Conservation (phyloP, 768 basidiomycete genomes). For the Cystobasidium tubakii region DNA sequence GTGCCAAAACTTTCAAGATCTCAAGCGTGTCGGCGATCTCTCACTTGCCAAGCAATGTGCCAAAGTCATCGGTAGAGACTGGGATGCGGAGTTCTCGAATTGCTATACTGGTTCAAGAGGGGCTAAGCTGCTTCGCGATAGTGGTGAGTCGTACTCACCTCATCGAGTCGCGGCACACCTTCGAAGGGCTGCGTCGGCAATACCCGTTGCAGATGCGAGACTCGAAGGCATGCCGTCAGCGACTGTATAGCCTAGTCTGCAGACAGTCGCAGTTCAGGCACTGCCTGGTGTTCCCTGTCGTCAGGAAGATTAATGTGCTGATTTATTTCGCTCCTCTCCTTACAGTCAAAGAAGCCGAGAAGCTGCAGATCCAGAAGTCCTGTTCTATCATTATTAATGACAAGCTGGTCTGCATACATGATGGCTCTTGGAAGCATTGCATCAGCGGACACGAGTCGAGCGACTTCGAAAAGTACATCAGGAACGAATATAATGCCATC, state of each 20-base stretch:
- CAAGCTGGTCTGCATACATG: slow-evolving; percentile 27
- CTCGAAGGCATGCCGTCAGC: no score
- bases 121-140: background rate
- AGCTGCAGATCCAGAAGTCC: slow-evolving; percentile 3
- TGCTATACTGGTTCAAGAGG: slow-evolving; percentile 29
- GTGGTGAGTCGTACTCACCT: background rate
- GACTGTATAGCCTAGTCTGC: no score
- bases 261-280: no score
- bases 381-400: slow-evolving; percentile 24
- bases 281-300: no score
- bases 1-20: slow-evolving; percentile 31
- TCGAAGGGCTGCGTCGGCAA: no score
- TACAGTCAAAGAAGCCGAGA: slow-evolving; percentile 13
- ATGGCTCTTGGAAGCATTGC: slow-evolving; percentile 31
- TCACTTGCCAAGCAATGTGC: slow-evolving; percentile 25
- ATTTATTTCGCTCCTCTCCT: background rate
- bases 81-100: slow-evolving; percentile 25
- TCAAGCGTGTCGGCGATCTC: slow-evolving; percentile 20
- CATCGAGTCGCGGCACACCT: no score
- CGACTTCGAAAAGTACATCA: slow-evolving; percentile 25
- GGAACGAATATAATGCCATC: slow-evolving; percentile 13
- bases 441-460: slow-evolving; percentile 4
- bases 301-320: background rate
- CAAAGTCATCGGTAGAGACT: slow-evolving; percentile 25
- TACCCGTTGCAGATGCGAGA: no score